phyloP scores from a whole-genome alignment of 1,284 basidiomycete genomes.

The Taiwanofungus camphoratus region DNA sequence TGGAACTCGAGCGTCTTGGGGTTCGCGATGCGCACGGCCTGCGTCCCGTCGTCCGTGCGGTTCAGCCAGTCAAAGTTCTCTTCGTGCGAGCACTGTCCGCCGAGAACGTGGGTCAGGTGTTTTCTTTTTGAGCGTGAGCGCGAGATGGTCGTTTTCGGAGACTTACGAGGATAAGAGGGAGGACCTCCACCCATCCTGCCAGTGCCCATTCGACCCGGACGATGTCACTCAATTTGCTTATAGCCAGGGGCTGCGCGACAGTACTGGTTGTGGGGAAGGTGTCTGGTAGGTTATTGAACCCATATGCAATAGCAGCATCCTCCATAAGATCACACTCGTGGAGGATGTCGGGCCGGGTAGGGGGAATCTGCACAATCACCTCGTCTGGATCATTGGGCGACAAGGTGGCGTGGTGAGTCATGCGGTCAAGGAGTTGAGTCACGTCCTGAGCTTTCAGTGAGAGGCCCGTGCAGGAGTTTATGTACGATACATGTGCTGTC shows the following conservation, averaged over 20 bases:
- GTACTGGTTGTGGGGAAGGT: slow-evolving; percentile 94
- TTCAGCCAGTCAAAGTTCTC: slow-evolving; percentile 97
- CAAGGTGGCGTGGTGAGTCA: slow-evolving; percentile 61
- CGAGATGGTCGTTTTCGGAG: background rate
- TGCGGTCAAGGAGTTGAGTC: slow-evolving; percentile 64
- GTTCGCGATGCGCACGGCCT: slow-evolving; percentile 90
- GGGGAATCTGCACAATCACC: slow-evolving; percentile 75
- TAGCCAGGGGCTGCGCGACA: slow-evolving; percentile 86
- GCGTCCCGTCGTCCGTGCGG: slow-evolving; percentile 73
- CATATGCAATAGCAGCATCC: slow-evolving; percentile 95
- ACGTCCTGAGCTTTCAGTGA: slow-evolving; percentile 59
- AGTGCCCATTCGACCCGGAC: slow-evolving; percentile 89
- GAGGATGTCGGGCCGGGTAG: slow-evolving; percentile 93
- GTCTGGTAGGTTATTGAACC: slow-evolving; percentile 94
- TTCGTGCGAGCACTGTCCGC: slow-evolving; percentile 85
- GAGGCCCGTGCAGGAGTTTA: slow-evolving; percentile 94
- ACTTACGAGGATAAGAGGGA: slow-evolving; percentile 87
- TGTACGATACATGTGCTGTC: slow-evolving; percentile 81
- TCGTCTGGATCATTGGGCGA: slow-evolving; percentile 52
- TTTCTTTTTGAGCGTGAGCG: background rate
- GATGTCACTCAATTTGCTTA: slow-evolving; percentile 90
- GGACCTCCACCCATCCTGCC: slow-evolving; percentile 93
- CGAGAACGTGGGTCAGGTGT: background rate
- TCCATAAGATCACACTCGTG: slow-evolving; percentile 99
- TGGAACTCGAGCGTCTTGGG: slow-evolving; percentile 98